Evolutionary conservation across 495 filamentous ascomycete genomes (phyloP).

Genomic region (Annulohypoxylon maeteangense): DNA sequence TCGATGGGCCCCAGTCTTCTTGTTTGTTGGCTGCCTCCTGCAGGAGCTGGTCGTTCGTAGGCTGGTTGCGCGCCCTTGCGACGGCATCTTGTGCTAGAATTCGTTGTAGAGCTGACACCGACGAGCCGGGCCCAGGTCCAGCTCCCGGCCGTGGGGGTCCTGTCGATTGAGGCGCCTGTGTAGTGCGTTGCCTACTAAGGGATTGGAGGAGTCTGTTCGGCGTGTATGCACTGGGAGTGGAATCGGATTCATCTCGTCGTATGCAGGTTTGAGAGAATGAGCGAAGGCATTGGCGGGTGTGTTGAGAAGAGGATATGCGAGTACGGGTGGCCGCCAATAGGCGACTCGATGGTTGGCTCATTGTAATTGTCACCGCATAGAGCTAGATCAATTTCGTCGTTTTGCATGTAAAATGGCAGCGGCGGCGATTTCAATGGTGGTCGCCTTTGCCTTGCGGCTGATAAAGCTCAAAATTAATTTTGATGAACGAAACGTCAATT

Average conservation of each 20-base stretch:
- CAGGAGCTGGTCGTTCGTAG: slow-evolving; percentile 30
- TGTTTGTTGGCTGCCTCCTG: slow-evolving; percentile 18
- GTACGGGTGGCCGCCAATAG: slow-evolving; percentile 57
- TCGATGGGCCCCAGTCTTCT: slow-evolving; percentile 41
- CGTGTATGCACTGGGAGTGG: background rate
- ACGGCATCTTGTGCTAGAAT: slow-evolving; percentile 33
- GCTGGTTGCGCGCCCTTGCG: slow-evolving; percentile 36
- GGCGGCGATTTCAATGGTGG: slow-evolving; percentile 1
- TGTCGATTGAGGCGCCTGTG: background rate
- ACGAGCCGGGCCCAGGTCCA: slow-evolving; percentile 1
- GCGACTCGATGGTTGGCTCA: slow-evolving; percentile 59
- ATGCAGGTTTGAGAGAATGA: slow-evolving; percentile 55
- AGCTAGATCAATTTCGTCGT: background rate
- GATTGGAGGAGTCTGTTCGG: background rate
- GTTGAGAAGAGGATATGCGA: slow-evolving; percentile 40
- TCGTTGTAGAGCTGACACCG: slow-evolving; percentile 11
- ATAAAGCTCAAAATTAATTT: slow-evolving; percentile 31
- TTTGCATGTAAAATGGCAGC: background rate
- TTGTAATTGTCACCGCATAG: slow-evolving; percentile 56
- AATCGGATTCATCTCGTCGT: slow-evolving; percentile 8
- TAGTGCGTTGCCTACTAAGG: background rate
- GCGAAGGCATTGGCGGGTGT: slow-evolving; percentile 50
- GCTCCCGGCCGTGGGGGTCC: slow-evolving; percentile 8
- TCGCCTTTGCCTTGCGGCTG: slow-evolving; percentile 9
- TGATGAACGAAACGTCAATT: slow-evolving; percentile 20